phyloP scores from a whole-genome alignment of 2,329 filamentous ascomycete genomes.

The Neoscytalidium dimidiatum region DNA sequence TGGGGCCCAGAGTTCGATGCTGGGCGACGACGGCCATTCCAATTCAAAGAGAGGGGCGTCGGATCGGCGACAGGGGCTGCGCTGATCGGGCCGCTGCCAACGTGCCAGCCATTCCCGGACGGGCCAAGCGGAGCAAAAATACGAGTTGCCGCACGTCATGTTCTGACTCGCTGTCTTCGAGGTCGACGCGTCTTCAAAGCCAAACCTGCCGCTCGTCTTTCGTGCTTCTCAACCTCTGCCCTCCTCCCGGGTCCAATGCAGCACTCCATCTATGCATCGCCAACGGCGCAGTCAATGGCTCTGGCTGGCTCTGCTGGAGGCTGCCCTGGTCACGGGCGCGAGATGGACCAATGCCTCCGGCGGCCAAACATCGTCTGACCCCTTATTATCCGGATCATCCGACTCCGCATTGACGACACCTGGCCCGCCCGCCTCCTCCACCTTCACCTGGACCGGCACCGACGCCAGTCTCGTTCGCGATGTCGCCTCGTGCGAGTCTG shows the following conservation, averaged over 20 bases:
- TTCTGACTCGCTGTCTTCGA: background rate
- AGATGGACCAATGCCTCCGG: background rate
- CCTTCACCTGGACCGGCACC: slow-evolving; percentile 11
- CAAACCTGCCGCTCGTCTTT: background rate
- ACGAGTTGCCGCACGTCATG: background rate
- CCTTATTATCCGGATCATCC: slow-evolving; percentile 4
- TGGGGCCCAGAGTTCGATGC: background rate
- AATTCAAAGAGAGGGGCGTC: too few species aligned
- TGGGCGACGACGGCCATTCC: background rate
- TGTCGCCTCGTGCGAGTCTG: background rate
- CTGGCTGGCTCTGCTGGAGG: background rate
- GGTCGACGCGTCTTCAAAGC: slow-evolving; percentile 1
- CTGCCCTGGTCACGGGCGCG: background rate
- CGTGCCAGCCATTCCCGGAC: background rate
- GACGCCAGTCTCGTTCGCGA: slow-evolving; percentile 3
- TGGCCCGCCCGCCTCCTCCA: background rate
- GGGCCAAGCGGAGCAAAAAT: background rate
- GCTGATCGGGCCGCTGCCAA: slow-evolving; percentile 8
- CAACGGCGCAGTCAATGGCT: background rate
- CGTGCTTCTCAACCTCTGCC: background rate
- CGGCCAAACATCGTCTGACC: background rate
- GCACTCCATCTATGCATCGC: slow-evolving; percentile 10
- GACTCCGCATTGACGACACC: slow-evolving; percentile 13
- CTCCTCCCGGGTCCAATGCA: background rate
- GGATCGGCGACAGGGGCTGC: slow-evolving; percentile 1